Evolutionary conservation across 208 protist species (phyloP).

Genomic region (Leishmania major): DNA sequence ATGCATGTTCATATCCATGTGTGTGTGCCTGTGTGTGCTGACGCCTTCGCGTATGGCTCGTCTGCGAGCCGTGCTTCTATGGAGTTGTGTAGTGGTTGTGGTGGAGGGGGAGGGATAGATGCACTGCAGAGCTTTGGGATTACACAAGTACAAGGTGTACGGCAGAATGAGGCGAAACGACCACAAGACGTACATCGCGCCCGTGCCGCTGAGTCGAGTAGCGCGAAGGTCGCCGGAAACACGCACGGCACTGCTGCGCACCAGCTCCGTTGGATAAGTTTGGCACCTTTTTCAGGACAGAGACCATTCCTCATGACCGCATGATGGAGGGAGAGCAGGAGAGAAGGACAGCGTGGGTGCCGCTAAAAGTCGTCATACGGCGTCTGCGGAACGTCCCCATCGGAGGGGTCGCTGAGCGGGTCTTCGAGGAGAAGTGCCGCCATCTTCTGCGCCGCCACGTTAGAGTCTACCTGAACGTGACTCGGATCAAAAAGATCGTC

Average conservation of each 20-base stretch:
- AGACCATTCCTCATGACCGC: background rate
- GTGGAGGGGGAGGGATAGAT: background rate
- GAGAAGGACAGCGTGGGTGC: background rate
- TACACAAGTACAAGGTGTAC: background rate
- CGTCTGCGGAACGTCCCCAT: constrained; percentile 3
- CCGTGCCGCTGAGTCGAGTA: background rate
- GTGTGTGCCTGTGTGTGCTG: background rate
- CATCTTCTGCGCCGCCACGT: constrained; percentile 17
- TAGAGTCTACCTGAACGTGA: constrained; percentile 12
- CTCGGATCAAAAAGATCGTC: constrained; percentile 15
- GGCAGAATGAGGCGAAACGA: background rate
- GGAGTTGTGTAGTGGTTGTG: background rate
- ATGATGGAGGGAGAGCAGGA: background rate
- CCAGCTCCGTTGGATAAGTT: background rate
- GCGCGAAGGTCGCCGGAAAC: background rate
- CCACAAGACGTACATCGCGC: background rate
- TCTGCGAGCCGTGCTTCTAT: background rate
- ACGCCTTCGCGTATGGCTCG: background rate
- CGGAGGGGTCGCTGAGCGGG: constrained; percentile 2
- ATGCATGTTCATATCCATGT: background rate
- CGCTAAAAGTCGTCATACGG: constrained; percentile 21
- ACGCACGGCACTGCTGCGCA: background rate
- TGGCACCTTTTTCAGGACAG: background rate
- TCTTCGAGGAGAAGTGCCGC: constrained; percentile 15
- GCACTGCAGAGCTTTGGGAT: background rate